Evolutionary conservation across 2,329 filamentous ascomycete species (phyloP).

Genomic region (Passalora sequoiae): DNA sequence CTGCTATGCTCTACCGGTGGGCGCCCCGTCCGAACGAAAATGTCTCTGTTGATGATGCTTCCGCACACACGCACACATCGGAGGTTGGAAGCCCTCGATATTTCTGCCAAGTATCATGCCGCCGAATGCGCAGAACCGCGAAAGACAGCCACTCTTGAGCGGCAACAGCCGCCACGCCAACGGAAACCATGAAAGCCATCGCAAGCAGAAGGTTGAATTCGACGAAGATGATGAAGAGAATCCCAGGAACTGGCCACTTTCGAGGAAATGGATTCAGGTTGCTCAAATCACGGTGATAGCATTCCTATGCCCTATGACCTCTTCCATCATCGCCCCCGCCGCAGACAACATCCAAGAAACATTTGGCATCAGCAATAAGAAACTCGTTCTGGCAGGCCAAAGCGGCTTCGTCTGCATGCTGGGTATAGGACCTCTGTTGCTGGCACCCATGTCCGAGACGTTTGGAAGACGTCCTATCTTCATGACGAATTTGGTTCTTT

Average conservation of each 20-base stretch:
- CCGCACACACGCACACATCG: too few species aligned
- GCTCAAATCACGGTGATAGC: constrained; percentile 7
- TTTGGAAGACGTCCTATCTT: constrained; percentile 44
- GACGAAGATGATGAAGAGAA: constrained; percentile 4
- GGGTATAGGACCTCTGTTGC: constrained; percentile 43
- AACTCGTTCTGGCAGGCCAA: constrained; percentile 43
- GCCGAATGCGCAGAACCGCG: neutral
- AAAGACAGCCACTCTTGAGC: constrained; percentile 3
- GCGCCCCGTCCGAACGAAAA: too few species aligned
- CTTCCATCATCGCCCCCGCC: constrained; percentile 10
- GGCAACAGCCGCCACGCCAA: neutral
- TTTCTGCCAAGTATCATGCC: neutral
- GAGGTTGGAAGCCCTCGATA: too few species aligned
- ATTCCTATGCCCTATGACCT: constrained; percentile 7
- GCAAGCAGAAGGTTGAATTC: constrained; percentile 1
- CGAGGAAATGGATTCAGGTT: constrained; percentile 5
- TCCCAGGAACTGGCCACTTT: constrained; percentile 6
- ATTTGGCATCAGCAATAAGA: constrained; percentile 10
- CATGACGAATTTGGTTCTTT: constrained; percentile 40
- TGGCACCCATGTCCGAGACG: constrained; percentile 45
- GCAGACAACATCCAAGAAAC: neutral
- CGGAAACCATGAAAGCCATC: neutral
- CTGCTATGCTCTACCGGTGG: too few species aligned
- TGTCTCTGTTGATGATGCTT: too few species aligned
- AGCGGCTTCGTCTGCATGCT: constrained; percentile 48